Base-by-base conservation (phyloP, 495 filamentous ascomycete species). In the Cercophora newfieldiana region DNA sequence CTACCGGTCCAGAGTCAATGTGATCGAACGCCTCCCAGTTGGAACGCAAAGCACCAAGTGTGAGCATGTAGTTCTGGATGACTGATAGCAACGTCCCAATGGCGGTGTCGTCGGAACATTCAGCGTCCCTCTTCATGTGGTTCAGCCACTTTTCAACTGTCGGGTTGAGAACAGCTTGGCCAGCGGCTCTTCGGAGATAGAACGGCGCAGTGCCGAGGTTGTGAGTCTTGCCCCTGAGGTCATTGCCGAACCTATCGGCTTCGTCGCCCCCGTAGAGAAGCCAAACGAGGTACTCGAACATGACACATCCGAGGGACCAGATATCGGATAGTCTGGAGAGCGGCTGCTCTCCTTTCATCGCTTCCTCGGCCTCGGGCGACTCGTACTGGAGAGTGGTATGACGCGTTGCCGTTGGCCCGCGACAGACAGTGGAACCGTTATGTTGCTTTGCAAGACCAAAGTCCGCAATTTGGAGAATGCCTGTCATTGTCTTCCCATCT, bases 371-470 rank as follows among this genome's bases (percentile, higher is more conserved):
- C 10, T 44, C 37, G 37, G 37, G 37, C 37, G 37, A 44, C 37
- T 44, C 37, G 12, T 44, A 44, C 10, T 44, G 37, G 37, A 44
- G 37, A 2, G 37, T 44, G 4, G 37, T 44, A 16, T 44, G 37
- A 5, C 37, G 37, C 12, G 37, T 44, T 14, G 37, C 12, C 12
- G 37, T 44, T 2, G 37, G 12, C 10, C 4, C 12, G 37, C 37
- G 37, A 14, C 12, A 16, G 12, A 6, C 4, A 44, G 37, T 44
- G 18, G 37, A 16, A 4, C 37, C 37, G 21, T 55, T 55, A 22
- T 64, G 62, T 14, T 56, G 53, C 47, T 61, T 55, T 14, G 64
- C 64, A 25, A 66, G 55, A 12, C 64, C 64, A 19, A 60, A 61
- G 26, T 66, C 64, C 1, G 64, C 25, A 24, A 61, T 61, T 21